phyloP scores from a whole-genome alignment of 352 stramenopile genomes.

The Phytopythium montanum region DNA sequence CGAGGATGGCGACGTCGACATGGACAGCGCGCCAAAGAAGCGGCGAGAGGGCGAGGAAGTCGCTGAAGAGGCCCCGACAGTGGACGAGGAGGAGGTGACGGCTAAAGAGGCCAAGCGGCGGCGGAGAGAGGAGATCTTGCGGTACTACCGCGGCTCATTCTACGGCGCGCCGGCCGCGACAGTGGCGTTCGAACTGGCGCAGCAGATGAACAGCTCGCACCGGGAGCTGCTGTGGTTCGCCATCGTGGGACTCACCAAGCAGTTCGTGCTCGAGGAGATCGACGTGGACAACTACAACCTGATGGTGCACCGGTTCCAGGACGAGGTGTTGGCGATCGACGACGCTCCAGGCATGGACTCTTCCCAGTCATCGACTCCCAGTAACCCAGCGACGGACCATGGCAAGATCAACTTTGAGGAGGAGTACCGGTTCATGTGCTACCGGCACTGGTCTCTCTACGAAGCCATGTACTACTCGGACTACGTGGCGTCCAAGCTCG shows the following conservation, averaged over 20 bases:
- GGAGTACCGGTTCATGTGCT: conserved; percentile 96
- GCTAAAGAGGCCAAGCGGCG: conserved; percentile 44
- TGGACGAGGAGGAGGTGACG: conserved; percentile 23
- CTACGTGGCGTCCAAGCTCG: conserved; percentile 91
- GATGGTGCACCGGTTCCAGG: conserved; percentile 87
- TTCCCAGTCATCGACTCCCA: conserved; percentile 1
- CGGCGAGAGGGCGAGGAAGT: conserved; percentile 23
- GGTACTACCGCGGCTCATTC: conserved; percentile 95
- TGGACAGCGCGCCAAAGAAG: conserved; percentile 19
- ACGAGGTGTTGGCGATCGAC: conserved; percentile 87
- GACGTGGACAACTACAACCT: conserved; percentile 92
- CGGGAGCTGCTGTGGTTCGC: conserved; percentile 95
- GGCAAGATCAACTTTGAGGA: conserved; percentile 88
- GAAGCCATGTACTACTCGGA: conserved; percentile 96
- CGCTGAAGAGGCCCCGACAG: conserved; percentile 13
- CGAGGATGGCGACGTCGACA: conserved; percentile 34
- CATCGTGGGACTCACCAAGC: conserved; percentile 96
- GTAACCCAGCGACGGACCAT: conserved; percentile 64
- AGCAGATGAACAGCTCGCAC: conserved; percentile 81
- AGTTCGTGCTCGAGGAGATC: conserved; percentile 92
- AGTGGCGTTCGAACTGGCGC: conserved; percentile 78
- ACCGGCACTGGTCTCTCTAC: conserved; percentile 94
- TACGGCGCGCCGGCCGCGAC: conserved; percentile 66
- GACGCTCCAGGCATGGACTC: conserved; percentile 10
- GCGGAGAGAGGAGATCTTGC: conserved; percentile 73